A percentile compares a stretch with the other conserved stretches of the same genome.
These are phyloP conservation scores for Vitis labrusca DNA, from an alignment of 164 flowering plant genomes.

Conservation along the genomic window DNA sequence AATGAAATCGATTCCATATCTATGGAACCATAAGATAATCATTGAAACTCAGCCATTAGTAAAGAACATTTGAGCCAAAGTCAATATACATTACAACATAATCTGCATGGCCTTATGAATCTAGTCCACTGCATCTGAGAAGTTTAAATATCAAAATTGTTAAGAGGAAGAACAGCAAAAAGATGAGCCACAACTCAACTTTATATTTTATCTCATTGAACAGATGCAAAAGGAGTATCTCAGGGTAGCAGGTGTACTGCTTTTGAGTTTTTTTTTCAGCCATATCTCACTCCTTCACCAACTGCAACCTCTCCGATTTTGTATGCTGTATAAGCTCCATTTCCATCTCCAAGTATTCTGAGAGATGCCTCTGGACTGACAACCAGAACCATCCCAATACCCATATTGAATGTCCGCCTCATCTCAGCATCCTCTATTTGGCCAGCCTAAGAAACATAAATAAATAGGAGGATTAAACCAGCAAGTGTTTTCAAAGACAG, in stretches of 20 bases:
- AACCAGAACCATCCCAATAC: conserved; percentile 85
- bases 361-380: conserved; percentile 65
- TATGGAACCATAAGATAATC: too few relatives aligned
- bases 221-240: background rate
- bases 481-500: background rate
- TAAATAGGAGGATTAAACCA: background rate
- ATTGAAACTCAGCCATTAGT: too few relatives aligned
- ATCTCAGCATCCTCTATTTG: conserved; percentile 77
- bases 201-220: background rate
- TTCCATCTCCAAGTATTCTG: conserved; percentile 43
- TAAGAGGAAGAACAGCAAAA: too few relatives aligned
- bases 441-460: conserved; percentile 50
- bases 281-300: conserved; percentile 47
- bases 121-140: too few relatives aligned
- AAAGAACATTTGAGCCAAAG: too few relatives aligned
- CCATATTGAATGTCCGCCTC: conserved; percentile 90
- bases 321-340: conserved; percentile 28
- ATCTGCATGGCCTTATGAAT: too few relatives aligned
- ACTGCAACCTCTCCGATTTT: conserved; percentile 63
- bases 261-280: background rate
- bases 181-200: too few relatives aligned
- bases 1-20: too few relatives aligned
- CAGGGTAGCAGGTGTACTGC: background rate
- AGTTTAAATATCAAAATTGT: too few relatives aligned
- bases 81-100: too few relatives aligned